Evolutionary conservation across 1,284 basidiomycete species (phyloP), one percentile per base, ranked within the genome.

Genomic region (Cutaneotrichosporon daszewskae): DNA sequence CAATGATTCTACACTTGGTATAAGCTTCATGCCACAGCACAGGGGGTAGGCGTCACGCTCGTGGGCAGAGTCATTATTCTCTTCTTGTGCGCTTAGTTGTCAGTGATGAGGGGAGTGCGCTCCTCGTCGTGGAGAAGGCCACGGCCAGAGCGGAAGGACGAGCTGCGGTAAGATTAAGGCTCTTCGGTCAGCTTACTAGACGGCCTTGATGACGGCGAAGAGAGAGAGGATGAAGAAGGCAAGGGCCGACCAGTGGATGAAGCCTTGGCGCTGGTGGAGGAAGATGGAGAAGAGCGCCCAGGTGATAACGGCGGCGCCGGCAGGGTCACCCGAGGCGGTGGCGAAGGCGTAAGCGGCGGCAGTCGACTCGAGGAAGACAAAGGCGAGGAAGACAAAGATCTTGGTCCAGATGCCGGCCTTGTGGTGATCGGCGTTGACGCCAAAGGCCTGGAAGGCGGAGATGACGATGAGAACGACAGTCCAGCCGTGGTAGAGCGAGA

Each of bases 401-500:
- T 94, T 91, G 65, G 89, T 94, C 81, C 87, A 88, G 47, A 91
- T 72, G 20, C 89, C 89, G 1, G 88, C 82, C 32, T 69, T 70
- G 55, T 84, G 75, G 37, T 68, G 70, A 55, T 76, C 61, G 0
- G 85, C 80, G 66, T 91, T 78, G 48, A 83, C 81, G 53, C 91
- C 91, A 60, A 94, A 94, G 0, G 89, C 90, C 66, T 91, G 84
- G 68, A 96, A 95, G 4, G 79, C 84, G 35, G 87, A 85, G 49
- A 95, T 74, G 51, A 95, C 77, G 55, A 94, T 85, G 46, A 95
- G 80, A 40, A 95, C 84, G 37, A 88, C 90, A 13, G 87, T 89
- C 85, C 90, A 94, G 38, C 91, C 91, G 65, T 95, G 91, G 75
- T 85, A 95, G 43, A 92, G 80, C 9, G 87, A 90, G 78, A 92